A percentile compares a stretch with the other conserved stretches of the same genome.
Evolutionary conservation across 768 basidiomycete genomes (phyloP).

Genomic region (Kwoniella sp.): DNA sequence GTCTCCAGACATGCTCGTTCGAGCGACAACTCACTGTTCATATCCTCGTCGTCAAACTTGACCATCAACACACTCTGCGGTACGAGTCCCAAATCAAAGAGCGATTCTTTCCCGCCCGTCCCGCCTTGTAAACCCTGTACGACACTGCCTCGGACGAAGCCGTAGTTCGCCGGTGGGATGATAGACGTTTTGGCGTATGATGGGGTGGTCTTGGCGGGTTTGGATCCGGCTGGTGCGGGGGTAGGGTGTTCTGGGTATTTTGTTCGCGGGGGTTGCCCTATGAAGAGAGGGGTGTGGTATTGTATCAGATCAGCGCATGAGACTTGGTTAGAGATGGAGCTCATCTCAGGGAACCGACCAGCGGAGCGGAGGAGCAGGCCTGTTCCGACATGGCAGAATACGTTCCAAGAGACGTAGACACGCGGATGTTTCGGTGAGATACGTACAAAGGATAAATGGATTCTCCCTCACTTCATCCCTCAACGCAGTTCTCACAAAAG

Average conservation of each 20-base stretch:
- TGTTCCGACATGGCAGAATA: too few species aligned
- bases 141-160: conserved; percentile 31
- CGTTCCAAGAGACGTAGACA: too few species aligned
- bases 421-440: neutral
- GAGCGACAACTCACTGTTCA: conserved; percentile 49
- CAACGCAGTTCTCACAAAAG: conserved; percentile 49
- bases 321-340: neutral
- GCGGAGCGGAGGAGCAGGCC: neutral
- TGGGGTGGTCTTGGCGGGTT: conserved; percentile 16
- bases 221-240: conserved; percentile 22
- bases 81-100: conserved; percentile 50
- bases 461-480: conserved; percentile 30
- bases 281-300: neutral
- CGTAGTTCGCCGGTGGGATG: conserved; percentile 46
- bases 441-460: conserved; percentile 53
- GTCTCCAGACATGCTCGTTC: neutral
- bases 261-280: conserved; percentile 52
- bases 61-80: conserved; percentile 54
- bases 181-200: conserved; percentile 31
- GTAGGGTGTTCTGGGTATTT: conserved; percentile 51
- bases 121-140: conserved; percentile 40
- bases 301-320: neutral
- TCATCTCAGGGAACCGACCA: neutral
- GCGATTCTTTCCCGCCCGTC: conserved; percentile 42
- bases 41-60: conserved; percentile 51